Percentiles rank a stretch among this genome's conserved stretches.
phyloP scores from a whole-genome alignment of 768 basidiomycete species.

The Lactifluus volemus region DNA sequence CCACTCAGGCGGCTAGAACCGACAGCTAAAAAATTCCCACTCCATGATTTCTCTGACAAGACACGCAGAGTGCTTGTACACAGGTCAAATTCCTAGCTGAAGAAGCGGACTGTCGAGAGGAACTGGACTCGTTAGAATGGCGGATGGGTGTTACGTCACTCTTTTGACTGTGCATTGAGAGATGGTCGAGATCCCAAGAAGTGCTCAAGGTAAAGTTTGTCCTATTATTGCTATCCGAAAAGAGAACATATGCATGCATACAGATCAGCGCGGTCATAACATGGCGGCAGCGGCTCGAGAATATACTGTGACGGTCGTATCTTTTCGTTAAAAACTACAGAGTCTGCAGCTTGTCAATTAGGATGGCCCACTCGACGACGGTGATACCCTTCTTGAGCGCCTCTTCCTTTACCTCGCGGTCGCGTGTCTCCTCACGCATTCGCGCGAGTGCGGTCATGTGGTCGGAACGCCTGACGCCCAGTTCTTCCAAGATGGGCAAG shows the following conservation, averaged over 20 bases:
- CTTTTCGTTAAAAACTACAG: constrained; percentile 18
- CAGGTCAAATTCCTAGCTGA: too few species aligned
- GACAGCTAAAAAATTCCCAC: too few species aligned
- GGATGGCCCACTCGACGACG: constrained; percentile 71
- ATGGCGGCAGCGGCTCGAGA: not conserved
- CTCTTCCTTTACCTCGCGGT: constrained; percentile 61
- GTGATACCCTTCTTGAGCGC: constrained; percentile 61
- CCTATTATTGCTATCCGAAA: not conserved
- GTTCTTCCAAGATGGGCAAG: constrained; percentile 41
- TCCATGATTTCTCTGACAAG: too few species aligned
- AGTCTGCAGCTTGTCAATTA: constrained; percentile 53
- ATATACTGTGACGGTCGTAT: not conserved
- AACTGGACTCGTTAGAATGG: constrained; percentile 3
- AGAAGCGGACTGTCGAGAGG: not conserved
- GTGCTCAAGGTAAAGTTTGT: too few species aligned
- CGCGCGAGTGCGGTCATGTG: constrained; percentile 56
- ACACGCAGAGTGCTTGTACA: too few species aligned
- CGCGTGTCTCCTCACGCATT: constrained; percentile 55
- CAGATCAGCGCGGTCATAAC: not conserved
- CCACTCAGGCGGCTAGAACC: too few species aligned
- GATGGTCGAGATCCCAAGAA: not conserved
- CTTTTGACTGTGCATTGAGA: constrained; percentile 1
- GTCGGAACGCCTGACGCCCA: constrained; percentile 52
- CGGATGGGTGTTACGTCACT: not conserved
- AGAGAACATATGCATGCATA: not conserved